phyloP scores from a whole-genome alignment of 352 stramenopile species.

The Phytophthora nicotianae region DNA sequence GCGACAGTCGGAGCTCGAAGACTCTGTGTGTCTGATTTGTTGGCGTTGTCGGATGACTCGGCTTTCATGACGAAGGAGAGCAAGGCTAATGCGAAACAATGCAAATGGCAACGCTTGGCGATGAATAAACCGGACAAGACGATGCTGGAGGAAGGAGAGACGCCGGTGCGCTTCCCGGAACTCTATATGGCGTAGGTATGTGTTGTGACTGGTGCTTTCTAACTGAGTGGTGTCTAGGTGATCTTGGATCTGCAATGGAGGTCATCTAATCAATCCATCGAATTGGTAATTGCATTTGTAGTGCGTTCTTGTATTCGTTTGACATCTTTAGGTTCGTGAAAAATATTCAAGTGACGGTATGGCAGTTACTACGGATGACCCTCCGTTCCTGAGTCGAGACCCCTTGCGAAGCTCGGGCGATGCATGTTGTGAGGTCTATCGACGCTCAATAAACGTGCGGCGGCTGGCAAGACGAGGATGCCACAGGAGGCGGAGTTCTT shows the following conservation, averaged over 20 bases:
- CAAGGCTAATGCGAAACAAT: conserved; percentile 42
- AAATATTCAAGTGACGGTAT: not conserved
- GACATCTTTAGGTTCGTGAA: not conserved
- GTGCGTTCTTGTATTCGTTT: not conserved
- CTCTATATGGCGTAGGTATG: conserved; percentile 37
- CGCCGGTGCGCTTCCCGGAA: conserved; percentile 43
- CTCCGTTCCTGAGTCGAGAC: conserved; percentile 4
- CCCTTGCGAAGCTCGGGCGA: conserved; percentile 8
- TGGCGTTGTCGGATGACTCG: conserved; percentile 53
- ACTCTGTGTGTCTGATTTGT: conserved; percentile 41
- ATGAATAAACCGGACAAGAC: conserved; percentile 43
- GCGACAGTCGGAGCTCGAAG: conserved; percentile 26
- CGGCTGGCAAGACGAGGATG: conserved; percentile 14
- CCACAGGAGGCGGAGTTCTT: conserved; percentile 27
- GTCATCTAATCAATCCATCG: conserved; percentile 32
- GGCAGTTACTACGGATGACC: conserved; percentile 26
- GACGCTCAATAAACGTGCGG: conserved; percentile 7
- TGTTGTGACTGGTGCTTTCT: conserved; percentile 21
- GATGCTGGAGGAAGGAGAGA: conserved; percentile 30
- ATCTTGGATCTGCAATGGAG: conserved; percentile 4
- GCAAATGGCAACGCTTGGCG: conserved; percentile 57
- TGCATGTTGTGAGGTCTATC: conserved; percentile 4
- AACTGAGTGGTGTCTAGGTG: conserved; percentile 14
- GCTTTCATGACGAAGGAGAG: conserved; percentile 48
- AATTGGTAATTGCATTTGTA: conserved; percentile 14